A percentile compares a stretch with the other conserved stretches of the same genome.
Evolutionary conservation across 345 rosid genomes (phyloP).

Genomic region (Dipteronia dyeriana): DNA sequence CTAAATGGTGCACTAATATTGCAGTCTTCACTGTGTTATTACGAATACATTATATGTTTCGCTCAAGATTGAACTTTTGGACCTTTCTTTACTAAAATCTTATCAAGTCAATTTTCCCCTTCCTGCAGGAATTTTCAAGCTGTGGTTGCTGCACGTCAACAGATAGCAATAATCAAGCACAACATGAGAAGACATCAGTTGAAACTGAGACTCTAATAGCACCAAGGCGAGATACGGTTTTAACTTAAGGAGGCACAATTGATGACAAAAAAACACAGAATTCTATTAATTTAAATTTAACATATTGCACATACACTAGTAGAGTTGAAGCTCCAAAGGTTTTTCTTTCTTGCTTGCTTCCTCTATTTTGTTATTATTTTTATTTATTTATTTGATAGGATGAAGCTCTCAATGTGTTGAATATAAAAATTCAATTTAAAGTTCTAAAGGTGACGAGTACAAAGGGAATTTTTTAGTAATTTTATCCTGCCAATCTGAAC

Average conservation of each 20-base stretch:
- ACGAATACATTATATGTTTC: too few relatives aligned
- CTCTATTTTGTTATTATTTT: too few relatives aligned
- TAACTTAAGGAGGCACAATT: not conserved
- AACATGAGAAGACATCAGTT: not conserved
- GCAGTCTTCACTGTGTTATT: not conserved
- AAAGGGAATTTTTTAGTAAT: not conserved
- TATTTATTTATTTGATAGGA: not conserved
- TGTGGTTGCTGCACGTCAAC: not conserved
- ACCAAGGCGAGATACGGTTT: not conserved
- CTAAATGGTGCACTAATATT: not conserved
- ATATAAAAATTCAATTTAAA: not conserved
- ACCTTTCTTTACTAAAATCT: not conserved
- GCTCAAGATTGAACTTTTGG: too few relatives aligned
- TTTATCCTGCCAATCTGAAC: not conserved
- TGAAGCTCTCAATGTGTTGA: not conserved
- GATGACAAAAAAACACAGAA: not conserved
- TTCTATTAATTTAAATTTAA: too few relatives aligned
- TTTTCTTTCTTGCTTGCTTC: not conserved
- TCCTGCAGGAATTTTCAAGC: not conserved
- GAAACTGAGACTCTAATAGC: not conserved
- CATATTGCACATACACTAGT: not conserved
- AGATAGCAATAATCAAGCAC: not conserved
- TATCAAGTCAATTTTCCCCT: not conserved
- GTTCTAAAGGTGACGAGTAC: not conserved
- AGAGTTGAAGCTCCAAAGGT: not conserved